Evolutionary conservation across 768 basidiomycete genomes (phyloP).

Genomic region (Termitomyces bulborhizus): DNA sequence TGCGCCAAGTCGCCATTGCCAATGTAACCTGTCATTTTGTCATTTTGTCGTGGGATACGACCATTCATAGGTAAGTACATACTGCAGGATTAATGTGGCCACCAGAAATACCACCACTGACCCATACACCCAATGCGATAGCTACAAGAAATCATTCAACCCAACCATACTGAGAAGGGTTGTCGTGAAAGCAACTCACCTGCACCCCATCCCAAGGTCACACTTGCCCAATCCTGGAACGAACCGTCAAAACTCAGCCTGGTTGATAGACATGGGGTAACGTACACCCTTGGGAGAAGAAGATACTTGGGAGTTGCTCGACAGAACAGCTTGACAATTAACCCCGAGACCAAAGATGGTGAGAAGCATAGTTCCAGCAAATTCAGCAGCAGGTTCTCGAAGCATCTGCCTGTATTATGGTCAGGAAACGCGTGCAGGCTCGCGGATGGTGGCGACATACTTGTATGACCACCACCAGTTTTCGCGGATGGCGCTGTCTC

Average conservation of each 20-base stretch:
- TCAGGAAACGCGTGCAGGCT: not conserved
- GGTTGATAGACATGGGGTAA: not conserved
- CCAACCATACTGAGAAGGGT: not conserved
- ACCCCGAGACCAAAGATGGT: slow-evolving; percentile 45
- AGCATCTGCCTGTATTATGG: slow-evolving; percentile 19
- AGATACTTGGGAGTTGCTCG: slow-evolving; percentile 31
- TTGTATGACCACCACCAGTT: slow-evolving; percentile 24
- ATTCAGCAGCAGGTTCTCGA: slow-evolving; percentile 41
- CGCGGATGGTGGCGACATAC: slow-evolving; percentile 7
- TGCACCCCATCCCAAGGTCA: slow-evolving; percentile 39
- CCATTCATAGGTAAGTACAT: not conserved
- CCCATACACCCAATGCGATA: slow-evolving; percentile 41
- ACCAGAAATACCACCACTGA: slow-evolving; percentile 41
- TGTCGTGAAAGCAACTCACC: slow-evolving; percentile 16
- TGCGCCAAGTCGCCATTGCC: slow-evolving; percentile 52
- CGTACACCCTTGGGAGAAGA: slow-evolving; percentile 42
- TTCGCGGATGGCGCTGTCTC: not conserved
- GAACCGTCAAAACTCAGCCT: not conserved
- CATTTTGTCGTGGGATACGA: not conserved
- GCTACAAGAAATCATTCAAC: slow-evolving; percentile 17
- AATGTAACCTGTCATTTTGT: slow-evolving; percentile 46
- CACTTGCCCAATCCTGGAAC: slow-evolving; percentile 32
- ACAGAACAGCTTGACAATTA: slow-evolving; percentile 45
- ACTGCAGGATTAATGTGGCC: slow-evolving; percentile 39
- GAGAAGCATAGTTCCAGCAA: slow-evolving; percentile 47